Evolutionary conservation across 1,139 yeast genomes (phyloP).

Genomic region (Candida sp.): DNA sequence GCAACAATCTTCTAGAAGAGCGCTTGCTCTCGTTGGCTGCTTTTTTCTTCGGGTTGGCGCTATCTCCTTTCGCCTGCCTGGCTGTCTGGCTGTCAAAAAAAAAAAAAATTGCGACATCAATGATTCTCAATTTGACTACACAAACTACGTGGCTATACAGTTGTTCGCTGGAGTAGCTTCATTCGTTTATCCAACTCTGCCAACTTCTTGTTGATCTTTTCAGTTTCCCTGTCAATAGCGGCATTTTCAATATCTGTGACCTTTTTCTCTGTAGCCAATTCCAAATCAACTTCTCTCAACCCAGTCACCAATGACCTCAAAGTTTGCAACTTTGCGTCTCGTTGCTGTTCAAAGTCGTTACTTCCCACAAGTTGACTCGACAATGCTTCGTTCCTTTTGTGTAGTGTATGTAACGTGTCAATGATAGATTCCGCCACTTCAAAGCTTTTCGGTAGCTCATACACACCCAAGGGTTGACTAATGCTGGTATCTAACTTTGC

Average conservation of each 20-base stretch:
- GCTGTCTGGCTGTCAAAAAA: neutral
- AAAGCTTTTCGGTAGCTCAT: constrained; percentile 7
- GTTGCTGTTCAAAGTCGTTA: neutral
- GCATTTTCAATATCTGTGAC: neutral
- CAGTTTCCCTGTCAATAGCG: neutral
- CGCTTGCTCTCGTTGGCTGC: neutral
- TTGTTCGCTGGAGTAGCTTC: too few species aligned
- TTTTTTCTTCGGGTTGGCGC: neutral
- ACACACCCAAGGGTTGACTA: neutral
- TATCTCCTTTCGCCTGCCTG: neutral
- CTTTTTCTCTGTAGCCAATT: constrained; percentile 1
- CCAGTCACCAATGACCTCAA: neutral
- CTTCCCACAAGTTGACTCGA: neutral
- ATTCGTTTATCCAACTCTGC: neutral
- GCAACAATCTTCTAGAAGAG: neutral
- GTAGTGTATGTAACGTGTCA: constrained; percentile 10
- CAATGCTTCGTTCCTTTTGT: constrained; percentile 2
- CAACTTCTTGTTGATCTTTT: neutral
- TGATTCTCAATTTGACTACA: neutral
- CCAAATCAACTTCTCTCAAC: constrained; percentile 6
- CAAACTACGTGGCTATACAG: neutral
- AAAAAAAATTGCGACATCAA: neutral
- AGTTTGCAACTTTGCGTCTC: neutral
- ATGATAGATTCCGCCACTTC: constrained; percentile 10
- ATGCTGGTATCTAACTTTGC: neutral